phyloP scores from a whole-genome alignment of 2,329 filamentous ascomycete species.

The Exophiala bonariae region DNA sequence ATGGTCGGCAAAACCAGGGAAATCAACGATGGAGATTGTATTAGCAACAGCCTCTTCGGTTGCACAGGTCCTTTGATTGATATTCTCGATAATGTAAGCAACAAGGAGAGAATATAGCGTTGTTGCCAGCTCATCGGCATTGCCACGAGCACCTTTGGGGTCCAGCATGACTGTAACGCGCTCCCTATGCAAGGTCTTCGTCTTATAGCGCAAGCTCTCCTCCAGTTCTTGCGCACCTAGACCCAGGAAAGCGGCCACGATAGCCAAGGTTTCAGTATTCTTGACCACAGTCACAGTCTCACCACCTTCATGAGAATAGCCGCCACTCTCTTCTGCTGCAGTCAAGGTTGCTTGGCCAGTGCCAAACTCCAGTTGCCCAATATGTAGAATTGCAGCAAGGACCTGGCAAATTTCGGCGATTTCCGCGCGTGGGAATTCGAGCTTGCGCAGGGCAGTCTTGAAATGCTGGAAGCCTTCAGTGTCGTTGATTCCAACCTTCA shows the following conservation, averaged over 20 bases:
- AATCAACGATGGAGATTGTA: slow-evolving; percentile 92
- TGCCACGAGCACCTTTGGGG: slow-evolving; percentile 81
- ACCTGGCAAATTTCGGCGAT: slow-evolving; percentile 98
- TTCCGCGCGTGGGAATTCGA: slow-evolving; percentile 89
- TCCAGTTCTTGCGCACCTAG: slow-evolving; percentile 80
- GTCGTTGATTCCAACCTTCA: slow-evolving; percentile 97
- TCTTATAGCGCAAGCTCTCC: slow-evolving; percentile 88
- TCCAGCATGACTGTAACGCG: slow-evolving; percentile 99
- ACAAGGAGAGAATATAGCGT: slow-evolving; percentile 93
- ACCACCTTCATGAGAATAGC: slow-evolving; percentile 92
- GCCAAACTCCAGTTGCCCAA: slow-evolving; percentile 93
- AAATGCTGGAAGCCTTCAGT: slow-evolving; percentile 94
- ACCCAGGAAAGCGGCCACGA: slow-evolving; percentile 92
- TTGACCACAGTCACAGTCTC: slow-evolving; percentile 83
- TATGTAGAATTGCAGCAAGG: slow-evolving; percentile 89
- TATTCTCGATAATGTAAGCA: slow-evolving; percentile 86
- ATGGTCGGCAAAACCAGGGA: slow-evolving; percentile 89
- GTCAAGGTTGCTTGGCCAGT: slow-evolving; percentile 76
- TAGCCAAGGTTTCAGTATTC: slow-evolving; percentile 85
- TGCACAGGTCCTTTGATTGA: slow-evolving; percentile 87
- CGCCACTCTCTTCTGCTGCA: slow-evolving; percentile 85
- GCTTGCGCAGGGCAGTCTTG: slow-evolving; percentile 89
- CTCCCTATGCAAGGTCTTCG: slow-evolving; percentile 92
- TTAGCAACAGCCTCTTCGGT: slow-evolving; percentile 86
- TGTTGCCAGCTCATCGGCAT: slow-evolving; percentile 89